Evolutionary conservation across 768 basidiomycete species (phyloP).

Genomic region (Suillus clintonianus): DNA sequence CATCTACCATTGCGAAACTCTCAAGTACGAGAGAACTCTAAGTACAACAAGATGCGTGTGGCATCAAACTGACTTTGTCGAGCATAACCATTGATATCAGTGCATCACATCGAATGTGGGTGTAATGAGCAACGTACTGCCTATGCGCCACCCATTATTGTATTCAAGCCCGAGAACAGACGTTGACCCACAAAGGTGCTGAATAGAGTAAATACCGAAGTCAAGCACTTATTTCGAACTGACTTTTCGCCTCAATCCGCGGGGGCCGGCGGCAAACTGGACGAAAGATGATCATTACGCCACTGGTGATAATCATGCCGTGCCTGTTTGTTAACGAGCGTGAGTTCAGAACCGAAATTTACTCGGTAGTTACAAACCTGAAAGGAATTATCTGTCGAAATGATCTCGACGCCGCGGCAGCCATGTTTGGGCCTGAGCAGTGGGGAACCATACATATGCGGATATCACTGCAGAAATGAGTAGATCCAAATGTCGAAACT

Average conservation of each 20-base stretch:
- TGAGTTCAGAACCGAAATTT: background rate
- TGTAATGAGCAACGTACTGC: background rate
- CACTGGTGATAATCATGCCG: background rate
- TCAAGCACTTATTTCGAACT: background rate
- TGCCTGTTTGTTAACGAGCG: background rate
- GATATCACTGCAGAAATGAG: background rate
- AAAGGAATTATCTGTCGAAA: background rate
- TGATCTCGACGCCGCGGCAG: background rate
- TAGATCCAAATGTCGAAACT: background rate
- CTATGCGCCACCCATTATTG: background rate
- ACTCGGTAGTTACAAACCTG: background rate
- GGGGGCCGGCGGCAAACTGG: background rate
- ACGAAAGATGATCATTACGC: background rate
- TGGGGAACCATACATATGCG: background rate
- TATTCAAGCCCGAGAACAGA: background rate
- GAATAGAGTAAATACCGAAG: background rate
- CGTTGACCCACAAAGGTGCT: background rate
- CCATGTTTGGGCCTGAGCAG: background rate
- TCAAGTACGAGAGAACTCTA: background rate
- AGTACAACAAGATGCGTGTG: background rate
- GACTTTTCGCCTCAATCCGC: background rate
- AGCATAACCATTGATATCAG: background rate
- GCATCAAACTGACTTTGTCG: background rate
- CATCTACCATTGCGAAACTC: too few relatives aligned
- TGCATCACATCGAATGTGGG: background rate